Evolutionary conservation across 108 stramenopile genomes (phyloP).

Genomic region (Poteriospumella lacustris): DNA sequence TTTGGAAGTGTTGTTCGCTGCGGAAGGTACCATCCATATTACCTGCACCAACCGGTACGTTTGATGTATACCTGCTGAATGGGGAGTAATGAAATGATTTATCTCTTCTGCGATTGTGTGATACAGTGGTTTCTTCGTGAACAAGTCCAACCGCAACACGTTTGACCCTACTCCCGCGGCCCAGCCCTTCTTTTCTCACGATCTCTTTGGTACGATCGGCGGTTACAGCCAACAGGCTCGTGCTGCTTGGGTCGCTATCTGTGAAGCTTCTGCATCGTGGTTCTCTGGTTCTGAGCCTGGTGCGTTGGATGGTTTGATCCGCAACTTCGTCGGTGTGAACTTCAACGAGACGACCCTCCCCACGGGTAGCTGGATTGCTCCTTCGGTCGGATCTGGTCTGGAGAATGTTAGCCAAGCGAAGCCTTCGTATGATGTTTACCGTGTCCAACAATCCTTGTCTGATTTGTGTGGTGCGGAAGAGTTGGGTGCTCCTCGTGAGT

Average conservation of each 20-base stretch:
- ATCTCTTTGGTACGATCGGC: background rate
- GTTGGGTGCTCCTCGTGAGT: constrained; percentile 12
- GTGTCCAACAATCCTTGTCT: background rate
- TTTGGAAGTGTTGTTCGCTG: constrained; percentile 67
- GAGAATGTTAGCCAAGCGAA: background rate
- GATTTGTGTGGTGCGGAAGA: constrained; percentile 18
- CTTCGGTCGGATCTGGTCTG: too few species aligned
- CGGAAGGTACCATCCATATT: constrained; percentile 57
- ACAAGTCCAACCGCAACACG: constrained; percentile 51
- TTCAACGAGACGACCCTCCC: too few species aligned
- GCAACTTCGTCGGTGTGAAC: background rate
- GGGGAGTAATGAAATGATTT: background rate
- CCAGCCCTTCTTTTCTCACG: constrained; percentile 1
- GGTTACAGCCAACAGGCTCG: background rate
- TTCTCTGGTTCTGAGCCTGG: background rate
- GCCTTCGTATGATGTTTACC: background rate
- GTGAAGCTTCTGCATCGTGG: background rate
- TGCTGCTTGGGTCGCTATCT: background rate
- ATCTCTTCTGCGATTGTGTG: background rate
- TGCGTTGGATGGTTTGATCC: background rate
- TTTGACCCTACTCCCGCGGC: constrained; percentile 81
- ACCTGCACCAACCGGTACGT: constrained; percentile 56
- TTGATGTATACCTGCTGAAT: background rate
- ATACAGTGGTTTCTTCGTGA: constrained; percentile 68
- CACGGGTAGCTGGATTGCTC: too few species aligned